A percentile compares a stretch with the other conserved stretches of the same genome.
Evolutionary conservation across 108 stramenopile genomes (phyloP).

Genomic region (Mayamaea pseudoterrestris): DNA sequence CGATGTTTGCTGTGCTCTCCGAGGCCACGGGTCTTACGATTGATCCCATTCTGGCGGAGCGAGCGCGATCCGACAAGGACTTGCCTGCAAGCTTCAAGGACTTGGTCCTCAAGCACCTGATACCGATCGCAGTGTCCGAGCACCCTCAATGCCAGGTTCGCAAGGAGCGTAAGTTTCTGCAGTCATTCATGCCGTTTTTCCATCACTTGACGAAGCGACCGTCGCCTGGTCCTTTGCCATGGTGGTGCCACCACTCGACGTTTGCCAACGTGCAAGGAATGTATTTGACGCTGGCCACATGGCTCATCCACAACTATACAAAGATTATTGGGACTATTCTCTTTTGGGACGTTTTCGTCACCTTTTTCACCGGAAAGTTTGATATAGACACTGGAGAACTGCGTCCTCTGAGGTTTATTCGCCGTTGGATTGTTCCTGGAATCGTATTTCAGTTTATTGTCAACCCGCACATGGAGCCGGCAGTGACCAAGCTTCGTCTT

Average conservation of each 20-base stretch:
- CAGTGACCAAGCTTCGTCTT: too few species aligned
- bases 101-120: too few species aligned
- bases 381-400: conserved; percentile 34
- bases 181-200: too few species aligned
- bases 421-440: conserved; percentile 62
- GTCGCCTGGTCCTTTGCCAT: too few species aligned
- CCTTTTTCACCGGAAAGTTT: conserved; percentile 71
- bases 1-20: conserved; percentile 35
- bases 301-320: conserved; percentile 27
- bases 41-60: conserved; percentile 42
- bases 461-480: conserved; percentile 52
- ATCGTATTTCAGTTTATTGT: conserved; percentile 53
- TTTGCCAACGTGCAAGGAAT: conserved; percentile 7
- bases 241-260: background rate
- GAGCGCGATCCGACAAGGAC: too few species aligned
- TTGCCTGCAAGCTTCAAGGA: conserved; percentile 4
- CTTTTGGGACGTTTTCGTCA: conserved; percentile 68
- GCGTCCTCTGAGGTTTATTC: conserved; percentile 44
- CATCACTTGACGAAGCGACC: too few species aligned
- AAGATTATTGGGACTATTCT: conserved; percentile 35
- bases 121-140: too few species aligned
- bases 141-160: too few species aligned
- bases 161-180: background rate
- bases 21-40: conserved; percentile 38
- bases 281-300: conserved; percentile 15